Conservation (phyloP, 1,139 yeast species). For the Pichia terricola region DNA sequence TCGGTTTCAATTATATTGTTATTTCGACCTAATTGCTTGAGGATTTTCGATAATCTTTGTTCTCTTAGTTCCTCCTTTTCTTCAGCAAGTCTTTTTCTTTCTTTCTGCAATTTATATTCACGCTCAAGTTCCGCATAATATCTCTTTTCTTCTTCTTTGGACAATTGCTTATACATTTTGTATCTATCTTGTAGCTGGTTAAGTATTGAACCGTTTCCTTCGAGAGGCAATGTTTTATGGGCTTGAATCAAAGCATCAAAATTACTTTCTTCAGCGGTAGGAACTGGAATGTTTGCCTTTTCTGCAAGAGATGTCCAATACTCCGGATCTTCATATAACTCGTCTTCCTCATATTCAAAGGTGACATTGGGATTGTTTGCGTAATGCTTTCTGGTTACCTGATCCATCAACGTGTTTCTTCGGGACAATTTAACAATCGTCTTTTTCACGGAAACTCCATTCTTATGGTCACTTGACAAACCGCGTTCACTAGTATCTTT, state of each 20-base stretch:
- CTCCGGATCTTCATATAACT: conserved; percentile 12
- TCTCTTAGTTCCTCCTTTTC: conserved; percentile 7
- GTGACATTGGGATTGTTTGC: conserved; percentile 12
- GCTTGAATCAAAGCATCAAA: not conserved
- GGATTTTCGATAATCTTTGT: not conserved
- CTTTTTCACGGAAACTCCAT: not conserved
- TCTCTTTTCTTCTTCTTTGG: conserved; percentile 19
- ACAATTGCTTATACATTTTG: conserved; percentile 15
- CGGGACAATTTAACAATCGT: conserved; percentile 8
- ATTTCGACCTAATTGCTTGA: too few relatives aligned
- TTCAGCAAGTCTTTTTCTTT: conserved; percentile 12
- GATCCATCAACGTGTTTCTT: conserved; percentile 8
- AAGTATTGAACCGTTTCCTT: conserved; percentile 1
- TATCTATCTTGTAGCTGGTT: conserved; percentile 14
- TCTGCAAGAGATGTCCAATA: conserved; percentile 21
- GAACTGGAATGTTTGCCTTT: conserved; percentile 20
- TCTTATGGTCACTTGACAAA: too few relatives aligned
- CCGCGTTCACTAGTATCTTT: too few relatives aligned
- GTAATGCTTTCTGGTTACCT: conserved; percentile 15
- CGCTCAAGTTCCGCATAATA: conserved; percentile 19
- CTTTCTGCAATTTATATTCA: conserved; percentile 16
- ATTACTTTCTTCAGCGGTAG: not conserved
- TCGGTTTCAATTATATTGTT: not conserved
- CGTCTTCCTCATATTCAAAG: conserved; percentile 11
- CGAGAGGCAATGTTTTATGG: not conserved